These are phyloP conservation scores for Fusarium sp. DNA, from an alignment of 2,329 filamentous ascomycete genomes.

Conservation along the genomic window DNA sequence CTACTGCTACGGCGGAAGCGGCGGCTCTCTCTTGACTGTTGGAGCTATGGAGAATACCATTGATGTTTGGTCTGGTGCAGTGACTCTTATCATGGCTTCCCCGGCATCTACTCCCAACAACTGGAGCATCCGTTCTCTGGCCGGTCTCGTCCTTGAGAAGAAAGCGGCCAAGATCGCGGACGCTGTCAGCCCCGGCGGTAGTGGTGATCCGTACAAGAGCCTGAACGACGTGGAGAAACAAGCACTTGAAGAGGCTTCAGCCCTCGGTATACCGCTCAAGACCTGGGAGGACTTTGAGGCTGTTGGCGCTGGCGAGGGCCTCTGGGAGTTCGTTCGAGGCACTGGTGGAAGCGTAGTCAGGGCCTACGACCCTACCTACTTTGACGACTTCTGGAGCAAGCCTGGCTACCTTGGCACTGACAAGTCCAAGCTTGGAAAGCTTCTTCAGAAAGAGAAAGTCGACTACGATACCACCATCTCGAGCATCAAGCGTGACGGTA, in stretches of 20 bases:
- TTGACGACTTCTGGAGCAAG: slow-evolving; percentile 1
- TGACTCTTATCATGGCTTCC: slow-evolving; percentile 31
- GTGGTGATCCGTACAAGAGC: not conserved
- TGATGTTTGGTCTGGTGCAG: slow-evolving; percentile 38
- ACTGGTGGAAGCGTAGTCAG: too few relatives aligned
- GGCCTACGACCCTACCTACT: not conserved
- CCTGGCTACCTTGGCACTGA: not conserved
- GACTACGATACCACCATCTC: not conserved
- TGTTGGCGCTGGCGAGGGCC: too few relatives aligned
- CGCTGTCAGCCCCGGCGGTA: not conserved
- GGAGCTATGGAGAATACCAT: slow-evolving; percentile 35
- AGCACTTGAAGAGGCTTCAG: not conserved
- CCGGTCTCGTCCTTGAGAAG: slow-evolving; percentile 7
- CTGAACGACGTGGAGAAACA: not conserved
- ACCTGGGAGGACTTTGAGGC: slow-evolving; percentile 1
- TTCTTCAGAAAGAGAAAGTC: too few relatives aligned
- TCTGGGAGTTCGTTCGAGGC: not conserved
- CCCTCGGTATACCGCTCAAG: not conserved
- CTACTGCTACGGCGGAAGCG: slow-evolving; percentile 38
- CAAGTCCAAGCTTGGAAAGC: not conserved
- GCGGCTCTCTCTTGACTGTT: slow-evolving; percentile 36
- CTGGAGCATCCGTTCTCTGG: slow-evolving; percentile 17
- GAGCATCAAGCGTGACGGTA: not conserved
- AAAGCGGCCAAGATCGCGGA: not conserved
- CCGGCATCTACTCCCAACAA: slow-evolving; percentile 33